Evolutionary conservation across 441 rosid species (phyloP).

Genomic region (Gossypium lobatum): DNA sequence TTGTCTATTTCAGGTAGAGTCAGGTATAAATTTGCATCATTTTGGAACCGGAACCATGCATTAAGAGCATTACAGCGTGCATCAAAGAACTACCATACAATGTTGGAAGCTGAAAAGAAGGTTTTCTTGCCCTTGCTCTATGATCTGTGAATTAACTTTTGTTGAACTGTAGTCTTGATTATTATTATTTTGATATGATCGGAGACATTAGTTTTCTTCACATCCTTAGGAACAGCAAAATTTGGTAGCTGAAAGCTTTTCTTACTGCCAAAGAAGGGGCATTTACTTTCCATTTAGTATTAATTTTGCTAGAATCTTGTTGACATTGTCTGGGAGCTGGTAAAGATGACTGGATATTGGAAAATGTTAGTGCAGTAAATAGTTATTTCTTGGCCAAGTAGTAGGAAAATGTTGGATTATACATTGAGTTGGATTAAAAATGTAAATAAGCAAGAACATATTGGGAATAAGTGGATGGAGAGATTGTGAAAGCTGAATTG

Average conservation of each 20-base stretch:
- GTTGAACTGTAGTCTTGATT: background rate
- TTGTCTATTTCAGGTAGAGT: conserved; percentile 80
- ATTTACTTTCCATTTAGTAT: background rate
- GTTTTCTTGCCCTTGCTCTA: conserved; percentile 29
- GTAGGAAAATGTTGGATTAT: background rate
- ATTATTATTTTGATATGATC: background rate
- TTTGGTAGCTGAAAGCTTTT: background rate
- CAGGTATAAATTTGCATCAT: conserved; percentile 98
- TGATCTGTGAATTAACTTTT: conserved; percentile 11
- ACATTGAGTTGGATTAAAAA: background rate
- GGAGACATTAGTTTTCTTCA: background rate
- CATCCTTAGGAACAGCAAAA: background rate
- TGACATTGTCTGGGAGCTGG: background rate
- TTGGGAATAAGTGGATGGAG: background rate
- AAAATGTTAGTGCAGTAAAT: background rate
- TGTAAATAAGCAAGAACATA: background rate
- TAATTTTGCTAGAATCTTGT: background rate
- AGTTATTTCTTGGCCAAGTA: background rate
- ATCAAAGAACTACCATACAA: conserved; percentile 57
- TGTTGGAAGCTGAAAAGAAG: conserved; percentile 92
- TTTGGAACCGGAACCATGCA: conserved; percentile 98
- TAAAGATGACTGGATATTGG: background rate
- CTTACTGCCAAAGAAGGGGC: background rate
- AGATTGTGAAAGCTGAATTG: background rate
- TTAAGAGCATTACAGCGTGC: conserved; percentile 77